Evolutionary conservation across 2,329 filamentous ascomycete species (phyloP), one percentile per base, ranked within the genome.

Genomic region (Penicillium brasilianum): DNA sequence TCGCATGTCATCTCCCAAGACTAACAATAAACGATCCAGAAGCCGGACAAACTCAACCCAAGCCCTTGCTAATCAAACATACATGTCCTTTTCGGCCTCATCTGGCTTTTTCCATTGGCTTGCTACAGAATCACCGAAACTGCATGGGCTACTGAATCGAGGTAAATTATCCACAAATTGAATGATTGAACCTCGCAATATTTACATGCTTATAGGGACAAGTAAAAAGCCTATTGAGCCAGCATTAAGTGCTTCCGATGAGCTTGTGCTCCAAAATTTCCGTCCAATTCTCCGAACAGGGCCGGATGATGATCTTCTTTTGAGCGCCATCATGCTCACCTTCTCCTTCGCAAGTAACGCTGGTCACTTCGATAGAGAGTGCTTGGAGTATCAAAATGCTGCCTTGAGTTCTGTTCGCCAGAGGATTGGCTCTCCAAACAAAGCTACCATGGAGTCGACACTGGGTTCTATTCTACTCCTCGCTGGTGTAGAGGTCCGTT

Each of bases 381-480:
- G 67, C 54, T 75, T 82, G 0, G 50, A 62, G 0, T 81, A 81
- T 37, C 76, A 76, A 44, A 68, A 64, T 16, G 60, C 75, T 16
- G 72, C 76, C 0, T 58, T 81, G 1, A 65, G 64, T 4, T 67
- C 58, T 9, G 73, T 82, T 55, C 72, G 78, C 3, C 34, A 71
- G 32, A 76, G 67, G n/a, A 76, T 81, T 66, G 64, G 56, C 25
- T 73, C 60, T 10, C 58, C 58, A 0, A 64, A 71, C 4, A 60
- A 58, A 4, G 72, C 73, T 36, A 64, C 71, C 13, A 74, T 77
- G 0, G 75, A 75, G 54, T 70, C 78, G 3, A 81, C 78, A 0
- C 62, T 82, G 2, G 80, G 77, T 0, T 74, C 80, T 0, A 82
- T 82, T 61, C 18, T 82, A 5, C 68, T 82, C 0, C 67, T 82